Conservation (phyloP, 495 filamentous ascomycete genomes). For the Aspergillus campestris region DNA sequence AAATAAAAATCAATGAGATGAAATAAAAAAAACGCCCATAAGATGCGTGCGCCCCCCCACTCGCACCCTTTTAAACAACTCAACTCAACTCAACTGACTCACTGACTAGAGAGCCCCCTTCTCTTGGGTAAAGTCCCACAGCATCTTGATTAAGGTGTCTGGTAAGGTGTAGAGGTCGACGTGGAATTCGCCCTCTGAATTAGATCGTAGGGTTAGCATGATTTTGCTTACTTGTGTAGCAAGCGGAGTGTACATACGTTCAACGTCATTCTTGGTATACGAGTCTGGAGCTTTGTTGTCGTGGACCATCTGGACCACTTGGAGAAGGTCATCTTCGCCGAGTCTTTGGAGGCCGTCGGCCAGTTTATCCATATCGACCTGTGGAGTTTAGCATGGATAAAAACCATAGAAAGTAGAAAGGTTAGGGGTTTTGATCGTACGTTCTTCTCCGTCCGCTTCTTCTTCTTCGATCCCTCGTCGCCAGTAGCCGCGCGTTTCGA, state of each 20-base stretch:
- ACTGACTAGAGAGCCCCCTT: slow-evolving; percentile 28
- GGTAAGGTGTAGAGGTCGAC: slow-evolving; percentile 96
- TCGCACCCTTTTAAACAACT: background rate
- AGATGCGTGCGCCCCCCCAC: background rate
- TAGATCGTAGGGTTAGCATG: background rate
- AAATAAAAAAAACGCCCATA: slow-evolving; percentile 6
- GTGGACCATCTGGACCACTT: slow-evolving; percentile 95
- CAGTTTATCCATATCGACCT: slow-evolving; percentile 91
- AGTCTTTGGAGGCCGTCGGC: slow-evolving; percentile 85
- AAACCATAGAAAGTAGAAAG: background rate
- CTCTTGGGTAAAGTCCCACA: slow-evolving; percentile 76
- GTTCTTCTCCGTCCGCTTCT: slow-evolving; percentile 62
- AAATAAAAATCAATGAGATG: background rate
- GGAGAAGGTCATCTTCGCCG: slow-evolving; percentile 79
- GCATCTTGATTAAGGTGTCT: slow-evolving; percentile 68
- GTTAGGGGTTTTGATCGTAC: slow-evolving; percentile 22
- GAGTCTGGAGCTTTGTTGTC: slow-evolving; percentile 89
- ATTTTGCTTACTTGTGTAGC: background rate
- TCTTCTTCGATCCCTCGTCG: slow-evolving; percentile 63
- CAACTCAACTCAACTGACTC: background rate
- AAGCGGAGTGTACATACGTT: slow-evolving; percentile 51
- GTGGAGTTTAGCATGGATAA: background rate
- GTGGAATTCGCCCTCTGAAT: slow-evolving; percentile 87
- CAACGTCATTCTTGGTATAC: slow-evolving; percentile 94
- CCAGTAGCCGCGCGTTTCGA: slow-evolving; percentile 41